Conservation (phyloP, 1,284 basidiomycete species). For the Ustilago loliicola region DNA sequence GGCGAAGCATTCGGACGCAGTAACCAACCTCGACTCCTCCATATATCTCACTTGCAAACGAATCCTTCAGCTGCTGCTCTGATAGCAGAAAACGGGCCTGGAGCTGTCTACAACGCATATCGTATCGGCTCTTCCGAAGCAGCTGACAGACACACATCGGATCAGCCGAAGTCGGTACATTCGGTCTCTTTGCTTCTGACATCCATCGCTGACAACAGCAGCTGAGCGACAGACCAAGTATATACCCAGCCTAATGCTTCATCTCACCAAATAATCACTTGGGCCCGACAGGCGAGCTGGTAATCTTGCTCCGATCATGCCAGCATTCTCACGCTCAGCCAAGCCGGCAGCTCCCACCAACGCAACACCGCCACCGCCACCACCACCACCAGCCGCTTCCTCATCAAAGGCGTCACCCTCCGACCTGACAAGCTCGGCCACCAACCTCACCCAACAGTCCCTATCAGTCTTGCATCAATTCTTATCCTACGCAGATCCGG, state of each 20-base stretch:
- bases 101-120: too few species aligned
- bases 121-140: too few species aligned
- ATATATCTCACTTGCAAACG: too few species aligned
- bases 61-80: too few species aligned
- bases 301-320: slow-evolving; percentile 5
- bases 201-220: background rate
- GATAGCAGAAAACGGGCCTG: too few species aligned
- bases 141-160: too few species aligned
- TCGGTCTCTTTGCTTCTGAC: background rate
- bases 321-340: slow-evolving; percentile 24
- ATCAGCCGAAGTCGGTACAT: too few species aligned
- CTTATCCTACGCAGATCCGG: slow-evolving; percentile 46
- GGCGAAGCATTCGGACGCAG: too few species aligned
- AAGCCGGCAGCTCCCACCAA: slow-evolving; percentile 4
- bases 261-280: background rate
- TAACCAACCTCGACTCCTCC: too few species aligned
- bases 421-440: slow-evolving; percentile 16
- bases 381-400: slow-evolving; percentile 8
- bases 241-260: slow-evolving; percentile 11
- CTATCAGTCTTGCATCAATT: slow-evolving; percentile 48
- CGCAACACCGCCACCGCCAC: background rate
- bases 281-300: background rate
- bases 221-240: background rate
- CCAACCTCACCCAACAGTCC: slow-evolving; percentile 37
- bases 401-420: slow-evolving; percentile 3